Conservation (phyloP, 208 protist genomes). For the Phytomonas francai region DNA sequence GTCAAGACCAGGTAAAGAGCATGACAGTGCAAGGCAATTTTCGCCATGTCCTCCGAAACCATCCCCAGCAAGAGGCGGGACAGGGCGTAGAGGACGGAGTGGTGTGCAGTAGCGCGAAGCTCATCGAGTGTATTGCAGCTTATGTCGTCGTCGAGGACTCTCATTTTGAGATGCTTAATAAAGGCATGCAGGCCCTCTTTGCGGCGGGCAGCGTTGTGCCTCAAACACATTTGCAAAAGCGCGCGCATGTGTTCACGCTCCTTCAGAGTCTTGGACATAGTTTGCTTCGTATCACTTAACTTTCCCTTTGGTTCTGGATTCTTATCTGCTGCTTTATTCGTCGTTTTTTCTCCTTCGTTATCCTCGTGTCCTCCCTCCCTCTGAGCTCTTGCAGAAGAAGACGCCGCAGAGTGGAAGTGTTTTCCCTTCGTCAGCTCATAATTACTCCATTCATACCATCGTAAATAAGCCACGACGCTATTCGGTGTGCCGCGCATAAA, state of each 20-base stretch:
- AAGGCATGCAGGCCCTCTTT: slow-evolving; percentile 78
- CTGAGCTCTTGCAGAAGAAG: slow-evolving; percentile 7
- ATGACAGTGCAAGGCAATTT: slow-evolving; percentile 69
- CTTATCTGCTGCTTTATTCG: background rate
- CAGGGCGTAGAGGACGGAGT: slow-evolving; percentile 71
- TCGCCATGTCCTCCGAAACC: slow-evolving; percentile 75
- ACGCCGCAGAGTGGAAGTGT: background rate
- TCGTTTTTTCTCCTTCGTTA: background rate
- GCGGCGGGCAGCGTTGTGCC: slow-evolving; percentile 65
- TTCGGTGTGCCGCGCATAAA: slow-evolving; percentile 56
- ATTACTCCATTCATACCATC: slow-evolving; percentile 83
- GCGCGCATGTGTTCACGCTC: slow-evolving; percentile 77
- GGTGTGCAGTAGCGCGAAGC: slow-evolving; percentile 66
- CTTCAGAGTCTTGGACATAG: slow-evolving; percentile 60
- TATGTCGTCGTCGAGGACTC: slow-evolving; percentile 53
- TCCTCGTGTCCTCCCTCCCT: slow-evolving; percentile 8
- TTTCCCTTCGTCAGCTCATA: slow-evolving; percentile 43
- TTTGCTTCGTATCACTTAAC: slow-evolving; percentile 33
- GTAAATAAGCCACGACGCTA: slow-evolving; percentile 45
- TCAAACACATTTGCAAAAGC: slow-evolving; percentile 78
- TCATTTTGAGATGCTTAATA: slow-evolving; percentile 70
- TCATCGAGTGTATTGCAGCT: slow-evolving; percentile 53
- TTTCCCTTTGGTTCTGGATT: slow-evolving; percentile 12
- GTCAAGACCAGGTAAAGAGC: slow-evolving; percentile 54
- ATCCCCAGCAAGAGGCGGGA: slow-evolving; percentile 79